Evolutionary conservation across 441 rosid species (phyloP), one percentile per base, ranked within the genome.

Genomic region (Erodium moschatum): DNA sequence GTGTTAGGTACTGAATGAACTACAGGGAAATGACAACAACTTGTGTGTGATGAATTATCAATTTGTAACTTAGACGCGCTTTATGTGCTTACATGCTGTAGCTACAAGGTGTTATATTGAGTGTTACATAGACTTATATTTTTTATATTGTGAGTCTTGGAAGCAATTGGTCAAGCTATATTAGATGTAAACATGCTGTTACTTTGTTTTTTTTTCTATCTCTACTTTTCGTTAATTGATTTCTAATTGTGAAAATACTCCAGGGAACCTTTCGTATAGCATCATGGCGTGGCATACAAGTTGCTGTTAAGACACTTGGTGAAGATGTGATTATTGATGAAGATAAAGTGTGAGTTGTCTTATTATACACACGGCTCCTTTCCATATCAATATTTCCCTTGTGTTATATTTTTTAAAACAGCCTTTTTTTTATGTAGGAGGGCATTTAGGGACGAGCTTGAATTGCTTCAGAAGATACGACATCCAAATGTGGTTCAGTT

Each of bases 251-350:
- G 61, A 65, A 56, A 61, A 48, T 76, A 33, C 69, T 63, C 20
- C 84, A 90, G 98, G 97, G 98, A 73, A 93, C 98, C 68, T 93
- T 82, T 67, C 73, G 85, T 66, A 76, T 80, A 65, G 96, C 90
- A 72, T 83, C 82, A 38, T 93, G 98, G 98, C 92, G 95, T 62
- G 98, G 98, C 16, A 93, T 86, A 68, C 70, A 86, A 80, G 96
- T 93, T 70, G 98, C 96, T n/a, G 97, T 91, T 64, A 93, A 93
- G 74, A 89, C 64, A 78, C 89, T 93, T 38, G 83, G 77, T 20
- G 96, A 88, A 66, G 85, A 88, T 72, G 89, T 93, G 68, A 56
- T 85, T 67, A 66, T 78, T 46, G 89, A 90, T 38, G 95, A 89
- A 0, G 88, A 87, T 68, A 88, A 86, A 93, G 96, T 93, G 97